Base-by-base conservation (phyloP, 2,329 filamentous ascomycete species). In the Grosmannia huntii region DNA sequence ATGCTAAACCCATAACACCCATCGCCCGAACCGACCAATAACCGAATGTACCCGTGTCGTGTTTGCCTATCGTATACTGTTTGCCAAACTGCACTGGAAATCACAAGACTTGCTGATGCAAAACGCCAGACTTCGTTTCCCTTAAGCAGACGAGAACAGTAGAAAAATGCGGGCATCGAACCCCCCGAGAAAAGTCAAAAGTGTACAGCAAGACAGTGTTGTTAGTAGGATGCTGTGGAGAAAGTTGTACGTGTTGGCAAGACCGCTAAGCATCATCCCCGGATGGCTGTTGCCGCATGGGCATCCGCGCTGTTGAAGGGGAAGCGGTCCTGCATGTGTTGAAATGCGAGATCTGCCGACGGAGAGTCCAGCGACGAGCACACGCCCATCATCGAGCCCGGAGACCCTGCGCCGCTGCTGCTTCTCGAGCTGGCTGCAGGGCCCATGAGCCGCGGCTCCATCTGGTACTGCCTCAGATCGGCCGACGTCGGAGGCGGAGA, bases 231-330 rank as follows among this genome's bases (percentile, higher is more conserved):
- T 28, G 50, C 12, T 21, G 33, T 53, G 12, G 21, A 33, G 21
- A 36, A 31, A n/a, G 12, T 23, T 11, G 28, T 11, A 5, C 25
- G 5, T 21, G 6, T 6, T 23, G n/a, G 4, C 36, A 23, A 44
- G 38, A 21, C 46, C 14, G 11, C 41, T 11, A 2, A 5, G 19
- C 41, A 19, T 57, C 23, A 57, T 31, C 73, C 70, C 64, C 69
- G 69, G 61, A 75, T 82, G 49, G 78, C 77, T 66, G 77, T 75
- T 51, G 76, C 70, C 57, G 75, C 65, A 68, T 80, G 74, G 66
- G 75, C 66, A 59, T 81, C 77, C 57, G 74, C 63, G 51, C 71
- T 69, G 67, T 70, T 74, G 54, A 75, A 76, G 19, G 76, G 76
- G 62, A 80, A 80, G 57, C 73, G 74, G 60, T 78, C 74, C 65